phyloP scores from a whole-genome alignment of 371 early-diverging fungal species.

The Mucor plumbeus region DNA sequence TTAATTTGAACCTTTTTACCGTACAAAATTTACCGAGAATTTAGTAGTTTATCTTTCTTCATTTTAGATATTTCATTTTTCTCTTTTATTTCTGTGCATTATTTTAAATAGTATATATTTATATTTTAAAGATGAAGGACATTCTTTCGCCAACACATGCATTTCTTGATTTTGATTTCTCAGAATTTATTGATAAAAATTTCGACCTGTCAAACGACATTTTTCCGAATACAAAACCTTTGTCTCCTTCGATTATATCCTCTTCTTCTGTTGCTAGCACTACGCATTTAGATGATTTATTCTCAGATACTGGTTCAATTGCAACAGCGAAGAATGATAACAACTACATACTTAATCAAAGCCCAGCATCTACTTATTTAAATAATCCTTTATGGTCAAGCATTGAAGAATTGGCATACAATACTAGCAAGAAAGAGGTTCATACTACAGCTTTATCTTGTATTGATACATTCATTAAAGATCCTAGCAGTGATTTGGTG shows the following conservation, averaged over 20 bases:
- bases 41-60: background rate
- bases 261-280: background rate
- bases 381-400: conserved; percentile 14
- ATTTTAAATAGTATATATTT: background rate
- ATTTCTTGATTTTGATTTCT: conserved; percentile 28
- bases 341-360: conserved; percentile 3
- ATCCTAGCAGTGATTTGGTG: conserved; percentile 23
- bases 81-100: background rate
- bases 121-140: conserved; percentile 11
- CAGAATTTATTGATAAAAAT: conserved; percentile 26
- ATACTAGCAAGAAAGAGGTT: background rate
- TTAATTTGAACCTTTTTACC: conserved; percentile 5
- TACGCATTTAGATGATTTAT: background rate
- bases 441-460: conserved; percentile 14
- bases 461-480: conserved; percentile 21
- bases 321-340: background rate
- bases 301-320: conserved; percentile 1
- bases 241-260: background rate
- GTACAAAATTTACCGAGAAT: conserved; percentile 10
- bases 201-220: conserved; percentile 22
- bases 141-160: conserved; percentile 19
- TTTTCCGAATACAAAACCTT: conserved; percentile 10
- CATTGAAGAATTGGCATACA: conserved; percentile 11
- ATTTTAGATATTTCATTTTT: conserved; percentile 4
- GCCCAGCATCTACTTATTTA: background rate